A percentile compares a stretch with the other conserved stretches of the same genome.
These are phyloP conservation scores for Dendrothele bispora DNA, from an alignment of 768 basidiomycete genomes.

Conservation along the genomic window DNA sequence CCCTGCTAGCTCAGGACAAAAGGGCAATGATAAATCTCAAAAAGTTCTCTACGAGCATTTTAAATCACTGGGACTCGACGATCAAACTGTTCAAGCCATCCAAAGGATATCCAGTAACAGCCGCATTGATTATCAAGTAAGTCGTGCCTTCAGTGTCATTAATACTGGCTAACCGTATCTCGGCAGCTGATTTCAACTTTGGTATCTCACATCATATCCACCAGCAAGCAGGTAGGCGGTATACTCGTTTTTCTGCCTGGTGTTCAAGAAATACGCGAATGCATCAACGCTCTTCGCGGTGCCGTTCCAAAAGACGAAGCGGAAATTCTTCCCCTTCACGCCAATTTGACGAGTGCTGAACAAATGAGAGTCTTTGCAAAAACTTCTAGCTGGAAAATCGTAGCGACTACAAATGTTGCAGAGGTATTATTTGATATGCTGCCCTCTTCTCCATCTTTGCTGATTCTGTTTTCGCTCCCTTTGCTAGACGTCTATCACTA, in stretches of 20 bases:
- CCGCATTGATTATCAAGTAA: constrained; percentile 72
- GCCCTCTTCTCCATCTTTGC: background rate
- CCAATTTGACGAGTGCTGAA: constrained; percentile 83
- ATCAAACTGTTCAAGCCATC: constrained; percentile 47
- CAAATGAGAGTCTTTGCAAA: constrained; percentile 75
- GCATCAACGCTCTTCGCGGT: constrained; percentile 58
- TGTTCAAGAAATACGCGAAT: constrained; percentile 82
- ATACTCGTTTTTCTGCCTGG: constrained; percentile 91
- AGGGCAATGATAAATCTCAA: constrained; percentile 45
- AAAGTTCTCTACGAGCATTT: constrained; percentile 49
- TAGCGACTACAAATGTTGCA: constrained; percentile 90
- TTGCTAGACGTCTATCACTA: constrained; percentile 81
- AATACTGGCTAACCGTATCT: constrained; percentile 2
- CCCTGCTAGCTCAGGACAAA: constrained; percentile 21
- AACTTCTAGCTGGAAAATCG: constrained; percentile 73
- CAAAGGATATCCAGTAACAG: constrained; percentile 61
- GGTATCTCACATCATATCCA: constrained; percentile 60
- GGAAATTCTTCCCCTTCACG: constrained; percentile 79
- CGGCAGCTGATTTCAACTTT: constrained; percentile 64
- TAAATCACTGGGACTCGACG: constrained; percentile 51
- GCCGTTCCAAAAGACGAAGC: constrained; percentile 33
- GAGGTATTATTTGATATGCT: constrained; percentile 52
- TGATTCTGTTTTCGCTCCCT: constrained; percentile 5
- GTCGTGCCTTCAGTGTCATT: constrained; percentile 1
- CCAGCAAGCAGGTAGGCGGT: constrained; percentile 51